These are phyloP conservation scores for Aspergillus sp. DNA, from an alignment of 2,329 filamentous ascomycete genomes.

Conservation along the genomic window DNA sequence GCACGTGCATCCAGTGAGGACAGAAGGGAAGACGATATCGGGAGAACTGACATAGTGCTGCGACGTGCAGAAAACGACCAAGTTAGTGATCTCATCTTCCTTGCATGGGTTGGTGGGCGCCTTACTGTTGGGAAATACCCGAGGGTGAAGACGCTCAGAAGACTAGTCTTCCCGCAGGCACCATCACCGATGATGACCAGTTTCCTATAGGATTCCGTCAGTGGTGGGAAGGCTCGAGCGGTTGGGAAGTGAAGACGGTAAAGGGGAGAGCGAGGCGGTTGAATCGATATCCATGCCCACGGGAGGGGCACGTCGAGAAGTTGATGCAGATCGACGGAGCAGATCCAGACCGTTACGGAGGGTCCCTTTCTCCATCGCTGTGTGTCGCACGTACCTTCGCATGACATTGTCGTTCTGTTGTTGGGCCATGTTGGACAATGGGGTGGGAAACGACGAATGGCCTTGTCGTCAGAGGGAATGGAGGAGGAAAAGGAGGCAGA, in stretches of 20 bases:
- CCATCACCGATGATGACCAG: conserved; percentile 96
- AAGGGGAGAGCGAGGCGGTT: too few species aligned
- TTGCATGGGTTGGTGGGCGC: conserved; percentile 24
- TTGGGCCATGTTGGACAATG: conserved; percentile 32
- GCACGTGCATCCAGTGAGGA: not conserved
- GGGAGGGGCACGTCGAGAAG: not conserved
- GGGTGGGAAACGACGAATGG: not conserved
- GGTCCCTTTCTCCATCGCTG: not conserved
- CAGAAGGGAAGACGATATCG: not conserved
- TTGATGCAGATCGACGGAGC: not conserved
- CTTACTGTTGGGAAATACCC: conserved; percentile 96
- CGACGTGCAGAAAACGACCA: conserved; percentile 10
- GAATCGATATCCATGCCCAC: not conserved
- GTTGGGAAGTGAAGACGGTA: too few species aligned
- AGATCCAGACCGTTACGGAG: not conserved
- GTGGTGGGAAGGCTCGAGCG: not conserved
- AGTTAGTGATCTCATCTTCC: conserved; percentile 14
- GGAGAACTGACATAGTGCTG: conserved; percentile 47
- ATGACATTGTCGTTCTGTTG: conserved; percentile 40
- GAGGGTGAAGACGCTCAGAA: conserved; percentile 94
- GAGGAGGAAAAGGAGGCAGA: not conserved
- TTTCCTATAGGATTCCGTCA: conserved; percentile 60
- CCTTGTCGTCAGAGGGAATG: not conserved
- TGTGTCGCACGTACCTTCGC: conserved; percentile 54
- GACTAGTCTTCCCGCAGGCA: conserved; percentile 96